Evolutionary conservation across 2,329 filamentous ascomycete genomes (phyloP).

Genomic region (Aspergillus fischeri): DNA sequence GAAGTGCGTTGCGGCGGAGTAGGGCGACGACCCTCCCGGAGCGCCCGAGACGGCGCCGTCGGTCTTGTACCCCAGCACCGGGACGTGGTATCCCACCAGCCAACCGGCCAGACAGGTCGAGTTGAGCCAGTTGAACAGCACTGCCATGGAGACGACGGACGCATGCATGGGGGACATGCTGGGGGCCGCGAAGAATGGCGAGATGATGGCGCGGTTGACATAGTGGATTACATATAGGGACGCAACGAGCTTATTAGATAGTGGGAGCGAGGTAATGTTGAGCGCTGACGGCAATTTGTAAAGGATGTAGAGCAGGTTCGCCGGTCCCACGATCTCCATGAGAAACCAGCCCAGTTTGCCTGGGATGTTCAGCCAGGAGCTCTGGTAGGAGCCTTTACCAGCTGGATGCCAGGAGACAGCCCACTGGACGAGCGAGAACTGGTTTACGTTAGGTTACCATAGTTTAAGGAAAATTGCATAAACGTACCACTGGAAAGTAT

Average conservation of each 20-base stretch:
- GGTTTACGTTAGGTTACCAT: slow-evolving; percentile 13
- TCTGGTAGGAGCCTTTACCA: slow-evolving; percentile 75
- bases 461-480: slow-evolving; percentile 29
- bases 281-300: slow-evolving; percentile 56
- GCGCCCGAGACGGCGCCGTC: slow-evolving; percentile 7
- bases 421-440: slow-evolving; percentile 76
- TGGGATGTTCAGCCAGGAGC: slow-evolving; percentile 74
- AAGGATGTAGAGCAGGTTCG: slow-evolving; percentile 77
- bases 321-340: slow-evolving; percentile 79
- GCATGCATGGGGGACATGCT: slow-evolving; percentile 88
- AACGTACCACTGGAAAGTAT: slow-evolving; percentile 44
- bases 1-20: slow-evolving; percentile 14
- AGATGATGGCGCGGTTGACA: slow-evolving; percentile 78
- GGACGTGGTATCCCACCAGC: slow-evolving; percentile 72
- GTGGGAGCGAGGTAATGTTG: slow-evolving; percentile 25
- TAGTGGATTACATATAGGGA: slow-evolving; percentile 72
- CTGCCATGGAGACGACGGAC: slow-evolving; percentile 60
- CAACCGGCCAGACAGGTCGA: slow-evolving; percentile 73
- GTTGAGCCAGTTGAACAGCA: slow-evolving; percentile 76
- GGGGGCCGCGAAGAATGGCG: slow-evolving; percentile 73
- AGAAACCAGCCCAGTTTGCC: slow-evolving; percentile 81
- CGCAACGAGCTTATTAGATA: slow-evolving; percentile 33
- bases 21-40: slow-evolving; percentile 1
- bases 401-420: slow-evolving; percentile 76
- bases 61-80: slow-evolving; percentile 15